Evolutionary conservation across 345 rosid genomes (phyloP).

Genomic region (Anacardium occidentale): DNA sequence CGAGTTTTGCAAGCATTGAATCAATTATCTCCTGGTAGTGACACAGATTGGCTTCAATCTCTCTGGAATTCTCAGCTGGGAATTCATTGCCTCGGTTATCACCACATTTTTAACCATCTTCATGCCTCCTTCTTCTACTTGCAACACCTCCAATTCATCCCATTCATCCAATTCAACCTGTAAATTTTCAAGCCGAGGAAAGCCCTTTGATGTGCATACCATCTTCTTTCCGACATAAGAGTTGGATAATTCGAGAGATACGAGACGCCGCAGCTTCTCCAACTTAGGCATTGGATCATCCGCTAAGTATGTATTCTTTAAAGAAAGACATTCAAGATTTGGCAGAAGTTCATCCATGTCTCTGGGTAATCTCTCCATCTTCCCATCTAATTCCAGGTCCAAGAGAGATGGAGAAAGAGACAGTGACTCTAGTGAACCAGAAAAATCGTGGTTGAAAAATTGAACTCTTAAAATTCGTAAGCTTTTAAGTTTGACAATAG

Average conservation of each 20-base stretch:
- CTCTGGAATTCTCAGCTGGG: not conserved
- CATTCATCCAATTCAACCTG: not conserved
- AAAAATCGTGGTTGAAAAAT: not conserved
- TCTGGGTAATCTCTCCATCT: not conserved
- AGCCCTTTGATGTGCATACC: not conserved
- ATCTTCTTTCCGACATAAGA: not conserved
- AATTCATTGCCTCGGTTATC: not conserved
- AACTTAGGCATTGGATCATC: conserved; percentile 4
- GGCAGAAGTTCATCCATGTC: not conserved
- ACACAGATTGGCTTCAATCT: not conserved
- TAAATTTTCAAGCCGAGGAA: conserved; percentile 2
- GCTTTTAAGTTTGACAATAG: conserved; percentile 1
- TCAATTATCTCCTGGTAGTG: too few species aligned
- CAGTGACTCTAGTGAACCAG: not conserved
- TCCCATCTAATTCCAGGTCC: not conserved
- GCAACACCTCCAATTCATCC: not conserved
- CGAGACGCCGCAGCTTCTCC: conserved; percentile 1
- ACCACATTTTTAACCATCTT: not conserved
- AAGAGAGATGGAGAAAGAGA: not conserved
- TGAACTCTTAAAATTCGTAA: not conserved
- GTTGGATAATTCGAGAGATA: not conserved
- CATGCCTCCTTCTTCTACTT: not conserved
- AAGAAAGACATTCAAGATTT: not conserved
- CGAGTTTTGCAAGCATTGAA: too few species aligned
- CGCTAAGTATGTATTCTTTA: not conserved